Percentiles rank a stretch among this genome's conserved stretches.
These are phyloP conservation scores for Salvia rosmarinus DNA, from an alignment of 257 asterid species.

Conservation along the genomic window DNA sequence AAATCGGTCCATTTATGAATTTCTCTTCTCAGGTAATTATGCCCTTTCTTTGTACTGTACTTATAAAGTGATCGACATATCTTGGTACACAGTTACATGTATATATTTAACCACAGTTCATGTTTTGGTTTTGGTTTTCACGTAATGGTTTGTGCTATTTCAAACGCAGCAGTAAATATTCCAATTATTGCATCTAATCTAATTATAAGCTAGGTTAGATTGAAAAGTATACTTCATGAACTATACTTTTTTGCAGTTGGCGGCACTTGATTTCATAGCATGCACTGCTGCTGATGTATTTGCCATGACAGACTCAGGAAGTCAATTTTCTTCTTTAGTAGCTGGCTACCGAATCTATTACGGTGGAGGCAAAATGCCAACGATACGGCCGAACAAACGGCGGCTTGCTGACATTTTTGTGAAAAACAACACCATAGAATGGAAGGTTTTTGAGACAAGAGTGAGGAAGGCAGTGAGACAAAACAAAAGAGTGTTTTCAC, in stretches of 20 bases:
- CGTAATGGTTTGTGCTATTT: constrained; percentile 3
- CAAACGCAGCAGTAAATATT: not conserved
- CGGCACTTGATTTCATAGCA: constrained; percentile 90
- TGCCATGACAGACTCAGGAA: constrained; percentile 98
- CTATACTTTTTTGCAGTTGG: constrained; percentile 64
- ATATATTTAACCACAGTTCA: not conserved
- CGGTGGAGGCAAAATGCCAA: constrained; percentile 86
- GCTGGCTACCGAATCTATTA: constrained; percentile 89
- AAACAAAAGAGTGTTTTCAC: constrained; percentile 83
- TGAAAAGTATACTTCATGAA: constrained; percentile 14
- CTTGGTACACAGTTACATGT: not conserved
- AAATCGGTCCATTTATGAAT: constrained; percentile 75
- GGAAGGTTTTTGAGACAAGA: constrained; percentile 90
- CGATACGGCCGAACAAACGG: constrained; percentile 97
- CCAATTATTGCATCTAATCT: not conserved
- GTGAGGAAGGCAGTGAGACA: constrained; percentile 94
- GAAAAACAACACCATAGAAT: constrained; percentile 87
- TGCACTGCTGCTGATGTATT: constrained; percentile 91
- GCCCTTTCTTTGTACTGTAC: not conserved
- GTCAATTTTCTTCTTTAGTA: constrained; percentile 89
- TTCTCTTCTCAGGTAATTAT: constrained; percentile 86
- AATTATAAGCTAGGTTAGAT: constrained; percentile 8
- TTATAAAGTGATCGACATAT: constrained; percentile 12
- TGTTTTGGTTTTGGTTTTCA: not conserved
- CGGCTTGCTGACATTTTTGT: constrained; percentile 88